These are phyloP conservation scores for Globisporangium carolinianum DNA, from an alignment of 352 stramenopile genomes.

Conservation along the genomic window DNA sequence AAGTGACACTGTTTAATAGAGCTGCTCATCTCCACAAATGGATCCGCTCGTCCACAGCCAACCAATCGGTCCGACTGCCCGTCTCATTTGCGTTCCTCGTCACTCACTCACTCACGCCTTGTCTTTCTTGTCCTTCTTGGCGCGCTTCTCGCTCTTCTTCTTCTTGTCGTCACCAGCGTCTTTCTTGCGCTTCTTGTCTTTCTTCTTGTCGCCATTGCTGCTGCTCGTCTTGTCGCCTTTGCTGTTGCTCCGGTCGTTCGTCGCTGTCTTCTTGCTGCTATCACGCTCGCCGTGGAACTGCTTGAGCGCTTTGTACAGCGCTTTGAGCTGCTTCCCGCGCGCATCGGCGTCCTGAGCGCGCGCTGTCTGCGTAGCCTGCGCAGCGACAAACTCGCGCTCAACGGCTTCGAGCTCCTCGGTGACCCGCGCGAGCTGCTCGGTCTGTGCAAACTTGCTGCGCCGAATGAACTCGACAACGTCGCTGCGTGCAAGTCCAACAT, in stretches of 20 bases:
- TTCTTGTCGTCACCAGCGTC: constrained; percentile 45
- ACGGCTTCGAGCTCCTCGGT: constrained; percentile 29
- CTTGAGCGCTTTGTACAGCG: constrained; percentile 87
- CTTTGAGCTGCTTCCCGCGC: constrained; percentile 64
- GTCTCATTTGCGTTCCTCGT: constrained; percentile 10
- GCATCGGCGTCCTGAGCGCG: constrained; percentile 17
- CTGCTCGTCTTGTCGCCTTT: constrained; percentile 33
- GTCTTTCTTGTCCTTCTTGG: constrained; percentile 60
- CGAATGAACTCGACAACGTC: constrained; percentile 59
- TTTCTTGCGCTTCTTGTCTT: constrained; percentile 54
- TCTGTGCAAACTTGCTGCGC: constrained; percentile 64
- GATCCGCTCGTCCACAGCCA: no score
- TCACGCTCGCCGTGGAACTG: constrained; percentile 50
- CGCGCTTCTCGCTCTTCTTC: constrained; percentile 57
- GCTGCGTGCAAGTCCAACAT: constrained; percentile 18
- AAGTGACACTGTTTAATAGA: no score
- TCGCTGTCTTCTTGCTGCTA: not conserved
- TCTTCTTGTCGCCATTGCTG: constrained; percentile 23
- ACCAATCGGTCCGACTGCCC: no score
- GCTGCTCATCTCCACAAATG: no score
- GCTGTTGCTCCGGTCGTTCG: constrained; percentile 23
- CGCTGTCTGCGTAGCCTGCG: constrained; percentile 23
- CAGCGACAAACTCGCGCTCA: constrained; percentile 19
- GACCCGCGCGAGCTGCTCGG: constrained; percentile 32
- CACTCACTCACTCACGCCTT: constrained; percentile 18